Percentiles rank a stretch among this genome's conserved stretches.
These are phyloP conservation scores for Grigorovia humatica DNA, from an alignment of 805 yeast species.

Conservation along the genomic window DNA sequence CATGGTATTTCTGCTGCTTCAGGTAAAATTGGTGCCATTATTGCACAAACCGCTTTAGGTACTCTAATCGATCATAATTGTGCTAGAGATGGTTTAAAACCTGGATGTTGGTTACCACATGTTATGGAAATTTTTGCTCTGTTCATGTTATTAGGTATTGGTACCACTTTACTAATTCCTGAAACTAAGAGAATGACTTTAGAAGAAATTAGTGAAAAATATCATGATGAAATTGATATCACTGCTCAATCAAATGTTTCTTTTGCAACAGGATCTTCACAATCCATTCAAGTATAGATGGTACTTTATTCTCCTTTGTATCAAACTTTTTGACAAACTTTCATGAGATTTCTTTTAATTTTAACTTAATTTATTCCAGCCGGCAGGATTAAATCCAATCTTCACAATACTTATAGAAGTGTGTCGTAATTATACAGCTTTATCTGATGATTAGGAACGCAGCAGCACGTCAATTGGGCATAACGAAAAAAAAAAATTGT, in stretches of 20 bases:
- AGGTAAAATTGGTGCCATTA: constrained; percentile 88
- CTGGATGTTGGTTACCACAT: constrained; percentile 76
- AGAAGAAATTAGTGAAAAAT: constrained; percentile 71
- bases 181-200: constrained; percentile 89
- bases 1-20: constrained; percentile 91
- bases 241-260: not conserved
- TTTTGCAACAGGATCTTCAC: not conserved
- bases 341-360: too few relatives aligned
- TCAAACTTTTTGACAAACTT: too few relatives aligned
- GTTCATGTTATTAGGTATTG: constrained; percentile 76
- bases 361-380: not conserved
- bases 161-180: constrained; percentile 59
- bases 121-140: constrained; percentile 91
- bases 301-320: too few relatives aligned
- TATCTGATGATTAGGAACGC: not conserved
- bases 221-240: constrained; percentile 64
- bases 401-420: not conserved
- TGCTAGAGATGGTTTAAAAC: constrained; percentile 37
- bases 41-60: constrained; percentile 83
- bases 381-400: not conserved
- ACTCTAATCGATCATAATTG: constrained; percentile 74
- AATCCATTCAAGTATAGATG: not conserved
- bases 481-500: too few relatives aligned
- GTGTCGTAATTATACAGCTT: too few relatives aligned
- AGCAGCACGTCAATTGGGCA: not conserved